phyloP scores from a whole-genome alignment of 257 asterid genomes.

The Nicotiana noctiflora region DNA sequence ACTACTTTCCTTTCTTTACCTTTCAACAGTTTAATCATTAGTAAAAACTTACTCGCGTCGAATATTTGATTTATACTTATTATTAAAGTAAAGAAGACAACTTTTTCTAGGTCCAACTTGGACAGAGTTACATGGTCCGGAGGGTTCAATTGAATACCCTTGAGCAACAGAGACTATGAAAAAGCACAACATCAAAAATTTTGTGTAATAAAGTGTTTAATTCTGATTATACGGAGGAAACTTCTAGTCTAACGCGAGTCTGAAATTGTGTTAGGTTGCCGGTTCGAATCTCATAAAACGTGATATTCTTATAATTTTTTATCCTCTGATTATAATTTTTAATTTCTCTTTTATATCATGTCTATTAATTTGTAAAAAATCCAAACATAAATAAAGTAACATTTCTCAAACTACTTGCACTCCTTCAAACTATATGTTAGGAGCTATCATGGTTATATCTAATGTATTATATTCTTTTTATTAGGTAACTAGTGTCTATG shows the following conservation, averaged over 20 bases:
- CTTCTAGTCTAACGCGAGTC: background rate
- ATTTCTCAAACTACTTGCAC: no score
- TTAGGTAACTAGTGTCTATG: background rate
- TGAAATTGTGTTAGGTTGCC: background rate
- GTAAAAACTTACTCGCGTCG: no score
- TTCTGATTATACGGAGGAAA: background rate
- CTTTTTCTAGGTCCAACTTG: no score
- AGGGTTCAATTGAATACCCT: no score
- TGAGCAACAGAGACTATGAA: no score
- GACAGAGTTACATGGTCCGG: no score
- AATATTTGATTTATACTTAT: no score
- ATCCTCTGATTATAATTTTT: background rate
- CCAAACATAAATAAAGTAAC: no score
- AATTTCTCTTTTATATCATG: background rate
- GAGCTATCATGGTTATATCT: background rate
- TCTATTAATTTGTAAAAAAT: background rate
- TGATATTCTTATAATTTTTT: background rate
- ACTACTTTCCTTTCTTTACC: constrained; percentile 6
- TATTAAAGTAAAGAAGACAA: no score
- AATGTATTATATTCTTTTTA: background rate
- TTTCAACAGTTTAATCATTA: background rate
- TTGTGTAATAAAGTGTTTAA: background rate
- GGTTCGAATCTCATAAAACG: background rate
- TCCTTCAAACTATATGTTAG: no score
- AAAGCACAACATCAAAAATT: no score